Evolutionary conservation across 495 filamentous ascomycete genomes (phyloP), one percentile per base, ranked within the genome.

Genomic region (Barbatosphaeria neglecta): DNA sequence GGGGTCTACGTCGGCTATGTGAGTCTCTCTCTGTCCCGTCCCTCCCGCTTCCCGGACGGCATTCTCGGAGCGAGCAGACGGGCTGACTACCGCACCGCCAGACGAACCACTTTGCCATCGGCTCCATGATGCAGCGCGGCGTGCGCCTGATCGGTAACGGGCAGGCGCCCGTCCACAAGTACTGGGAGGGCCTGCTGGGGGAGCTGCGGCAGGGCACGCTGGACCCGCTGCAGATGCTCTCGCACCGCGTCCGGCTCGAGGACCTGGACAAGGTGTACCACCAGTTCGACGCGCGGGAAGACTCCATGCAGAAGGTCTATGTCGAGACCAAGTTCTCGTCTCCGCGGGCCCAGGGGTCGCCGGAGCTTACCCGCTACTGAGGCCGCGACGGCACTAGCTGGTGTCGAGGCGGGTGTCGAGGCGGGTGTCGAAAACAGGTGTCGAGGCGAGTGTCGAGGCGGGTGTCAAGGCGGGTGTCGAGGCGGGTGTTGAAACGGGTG

Each of bases 1-100:
- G 87, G 84, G 28, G 78, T 90, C 40, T 90, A 90, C 60, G 83
- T 84, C 37, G 87, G 84, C 43, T 90, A 79, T 63, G 83, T 89
- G 60, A 65, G 82, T 51, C n/a, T 23, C 41, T 1, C 1, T 35
- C 22, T 31, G 35, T 20, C 22, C 11, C 41, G 15, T 23, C 22
- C 23, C 16, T 25, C 25, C 22, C 7, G 24, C 43, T 39, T 55
- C 20, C 27, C 7, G 6, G 31, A 13, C 31, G 17, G n/a, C n/a
- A 28, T n/a, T 3, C 20, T 20, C 6, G 13, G 27, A 31, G 6
- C 27, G 27, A 31, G 27, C 6, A 31, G 18, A 4, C 33, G 18
- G 13, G 33, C 33, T 37, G 20, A 22, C 20, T 41, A 10, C 3
- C 19, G 17, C 15, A 42, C 23, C 15, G 18, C 1, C 44, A 84